Percentiles rank a stretch among this genome's conserved stretches.
phyloP scores from a whole-genome alignment of 805 yeast species.

The Myxozyma monticola region DNA sequence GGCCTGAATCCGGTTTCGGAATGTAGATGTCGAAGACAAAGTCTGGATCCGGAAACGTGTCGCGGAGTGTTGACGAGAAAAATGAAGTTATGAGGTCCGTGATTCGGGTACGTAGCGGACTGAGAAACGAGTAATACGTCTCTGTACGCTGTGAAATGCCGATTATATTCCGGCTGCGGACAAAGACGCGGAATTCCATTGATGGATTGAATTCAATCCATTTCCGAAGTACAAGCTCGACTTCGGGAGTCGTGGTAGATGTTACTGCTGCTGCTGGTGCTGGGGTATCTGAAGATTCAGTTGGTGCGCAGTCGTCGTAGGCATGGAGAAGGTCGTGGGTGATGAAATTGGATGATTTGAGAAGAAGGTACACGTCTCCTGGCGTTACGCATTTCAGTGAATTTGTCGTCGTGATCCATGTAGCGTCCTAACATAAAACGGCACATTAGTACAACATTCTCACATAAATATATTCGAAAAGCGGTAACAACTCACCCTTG shows the following conservation, averaged over 20 bases:
- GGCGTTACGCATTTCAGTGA: constrained; percentile 68
- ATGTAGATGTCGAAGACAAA: constrained; percentile 72
- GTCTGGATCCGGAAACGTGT: constrained; percentile 50
- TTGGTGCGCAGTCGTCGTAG: constrained; percentile 48
- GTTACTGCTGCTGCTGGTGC: neutral
- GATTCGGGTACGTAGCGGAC: constrained; percentile 51
- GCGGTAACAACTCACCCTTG: constrained; percentile 44
- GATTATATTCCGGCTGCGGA: constrained; percentile 59
- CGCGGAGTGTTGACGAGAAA: constrained; percentile 49
- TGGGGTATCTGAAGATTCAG: neutral
- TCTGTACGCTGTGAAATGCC: constrained; percentile 86
- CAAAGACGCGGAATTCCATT: constrained; percentile 85
- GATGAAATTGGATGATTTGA: constrained; percentile 85
- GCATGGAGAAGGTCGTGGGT: constrained; percentile 80
- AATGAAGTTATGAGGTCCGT: constrained; percentile 54
- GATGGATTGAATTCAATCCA: constrained; percentile 89
- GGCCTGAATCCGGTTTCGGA: constrained; percentile 58
- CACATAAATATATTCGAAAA: neutral
- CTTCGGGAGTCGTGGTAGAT: constrained; percentile 9
- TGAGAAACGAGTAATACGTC: constrained; percentile 74
- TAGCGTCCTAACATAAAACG: constrained; percentile 61
- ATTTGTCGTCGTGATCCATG: constrained; percentile 84
- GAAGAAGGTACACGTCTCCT: constrained; percentile 72
- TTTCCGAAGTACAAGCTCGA: constrained; percentile 73
- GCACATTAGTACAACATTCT: neutral